Conservation (phyloP, 257 asterid genomes). For the Solanum pinnatisectum region DNA sequence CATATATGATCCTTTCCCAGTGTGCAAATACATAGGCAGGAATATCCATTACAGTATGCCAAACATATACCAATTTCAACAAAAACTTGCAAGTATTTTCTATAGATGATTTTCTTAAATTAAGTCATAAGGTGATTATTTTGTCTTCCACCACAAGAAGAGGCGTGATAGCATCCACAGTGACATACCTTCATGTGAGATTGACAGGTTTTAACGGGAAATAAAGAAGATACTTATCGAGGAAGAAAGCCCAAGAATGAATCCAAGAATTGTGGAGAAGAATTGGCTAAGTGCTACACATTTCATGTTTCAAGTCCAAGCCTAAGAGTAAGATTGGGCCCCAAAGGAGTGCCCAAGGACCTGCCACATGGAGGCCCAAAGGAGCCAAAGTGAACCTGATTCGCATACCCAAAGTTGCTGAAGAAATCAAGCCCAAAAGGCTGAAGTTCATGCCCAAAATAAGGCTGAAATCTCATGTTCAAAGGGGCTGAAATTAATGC, state of each 20-base stretch:
- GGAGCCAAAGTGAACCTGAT: background rate
- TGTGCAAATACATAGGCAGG: background rate
- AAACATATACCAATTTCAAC: background rate
- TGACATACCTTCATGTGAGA: background rate
- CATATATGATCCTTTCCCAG: background rate
- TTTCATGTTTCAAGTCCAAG: background rate
- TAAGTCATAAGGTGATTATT: background rate
- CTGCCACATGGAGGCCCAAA: background rate
- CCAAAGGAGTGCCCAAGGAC: background rate
- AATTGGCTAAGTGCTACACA: background rate
- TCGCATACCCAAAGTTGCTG: background rate
- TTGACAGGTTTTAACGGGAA: background rate
- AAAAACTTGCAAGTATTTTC: background rate
- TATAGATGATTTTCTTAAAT: background rate
- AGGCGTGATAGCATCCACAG: background rate
- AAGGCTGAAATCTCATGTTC: background rate
- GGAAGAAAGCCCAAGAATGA: background rate
- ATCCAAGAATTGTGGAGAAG: background rate
- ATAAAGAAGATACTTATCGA: background rate
- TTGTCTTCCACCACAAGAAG: background rate
- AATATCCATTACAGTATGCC: background rate
- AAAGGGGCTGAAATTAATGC: background rate
- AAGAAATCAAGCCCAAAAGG: background rate
- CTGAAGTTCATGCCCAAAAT: background rate
- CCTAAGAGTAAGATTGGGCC: background rate